Evolutionary conservation across 345 rosid species (phyloP), one percentile per base, ranked within the genome.

Genomic region (Excoecaria agallocha): DNA sequence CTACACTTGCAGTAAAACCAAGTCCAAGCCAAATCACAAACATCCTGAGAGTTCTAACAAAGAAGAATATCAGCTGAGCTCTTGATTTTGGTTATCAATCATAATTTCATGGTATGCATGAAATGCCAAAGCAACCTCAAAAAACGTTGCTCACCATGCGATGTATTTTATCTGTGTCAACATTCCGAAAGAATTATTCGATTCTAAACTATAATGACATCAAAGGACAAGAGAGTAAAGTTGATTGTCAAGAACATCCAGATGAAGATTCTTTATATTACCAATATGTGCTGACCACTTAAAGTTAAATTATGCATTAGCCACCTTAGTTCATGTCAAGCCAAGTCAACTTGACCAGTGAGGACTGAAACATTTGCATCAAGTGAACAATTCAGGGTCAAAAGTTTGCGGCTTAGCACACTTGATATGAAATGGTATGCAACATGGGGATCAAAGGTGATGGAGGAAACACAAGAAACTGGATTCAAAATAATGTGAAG

Each of bases 391-490:
- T 20, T 48, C 37, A 50, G 39, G 3, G n/a, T 12, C 39, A 62
- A 39, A 12, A 35, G 11, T 13, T 12, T 20, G 49, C 6, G 20
- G 12, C 49, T 43, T n/a, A 70, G 51, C 48, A n/a, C 7, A n/a
- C 56, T 22, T 16, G 12, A 55, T 2, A 15, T 1, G 30, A 30
- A 30, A 1, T 56, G 11, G 37, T 20, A 15, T 30, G 49, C 49
- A 39, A 19, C 35, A 16, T n/a, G 56, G 56, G 13, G 48, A 45
- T 1, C 5, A 48, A 60, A 48, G 41, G 50, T 25, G 41, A 55
- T n/a, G 46, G 51, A 62, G 25, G 58, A 66, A 69, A 25, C 10
- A 60, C 52, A 60, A 58, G 22, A 68, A 54, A 10, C 38, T 52
- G 55, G 58, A 61, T 55, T 20, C 64, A 22, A 54, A 8, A 45